Percentiles rank a stretch among this genome's conserved stretches.
Conservation (phyloP, 1,284 basidiomycete species). For the Neonothopanus nambi region DNA sequence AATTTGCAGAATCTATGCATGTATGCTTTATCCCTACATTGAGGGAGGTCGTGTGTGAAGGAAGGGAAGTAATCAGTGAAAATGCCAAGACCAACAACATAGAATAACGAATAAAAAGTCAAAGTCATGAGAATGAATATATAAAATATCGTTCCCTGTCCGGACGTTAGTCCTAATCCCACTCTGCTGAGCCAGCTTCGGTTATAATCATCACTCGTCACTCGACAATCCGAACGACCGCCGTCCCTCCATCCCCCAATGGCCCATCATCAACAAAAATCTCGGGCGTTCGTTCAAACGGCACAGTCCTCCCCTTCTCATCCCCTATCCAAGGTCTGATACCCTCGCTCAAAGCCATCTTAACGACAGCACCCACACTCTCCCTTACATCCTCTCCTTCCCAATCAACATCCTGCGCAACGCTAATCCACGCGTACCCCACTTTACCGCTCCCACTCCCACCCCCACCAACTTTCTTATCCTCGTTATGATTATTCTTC, state of each 20-base stretch:
- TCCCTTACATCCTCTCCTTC: slow-evolving; percentile 75
- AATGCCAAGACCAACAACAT: no score
- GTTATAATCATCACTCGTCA: no score
- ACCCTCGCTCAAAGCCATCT: slow-evolving; percentile 45
- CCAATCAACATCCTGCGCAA: slow-evolving; percentile 74
- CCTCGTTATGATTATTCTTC: slow-evolving; percentile 29
- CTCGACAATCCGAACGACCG: slow-evolving; percentile 27
- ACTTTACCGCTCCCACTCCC: slow-evolving; percentile 39
- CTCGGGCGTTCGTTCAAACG: slow-evolving; percentile 42
- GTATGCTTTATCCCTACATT: no score
- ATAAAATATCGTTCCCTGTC: no score
- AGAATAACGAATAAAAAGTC: no score
- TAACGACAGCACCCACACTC: slow-evolving; percentile 57
- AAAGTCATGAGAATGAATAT: no score
- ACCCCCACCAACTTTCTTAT: slow-evolving; percentile 23
- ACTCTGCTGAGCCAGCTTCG: no score
- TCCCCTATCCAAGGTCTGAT: slow-evolving; percentile 41
- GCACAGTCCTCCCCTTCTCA: slow-evolving; percentile 32
- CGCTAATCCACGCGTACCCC: slow-evolving; percentile 74
- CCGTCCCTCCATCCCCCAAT: slow-evolving; percentile 24
- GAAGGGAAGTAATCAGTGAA: no score
- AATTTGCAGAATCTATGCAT: no score
- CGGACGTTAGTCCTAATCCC: no score
- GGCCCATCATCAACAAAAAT: slow-evolving; percentile 30
- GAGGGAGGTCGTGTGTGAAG: no score